Conservation (phyloP, 73 alveolate genomes). For the Stentor roeselii region DNA sequence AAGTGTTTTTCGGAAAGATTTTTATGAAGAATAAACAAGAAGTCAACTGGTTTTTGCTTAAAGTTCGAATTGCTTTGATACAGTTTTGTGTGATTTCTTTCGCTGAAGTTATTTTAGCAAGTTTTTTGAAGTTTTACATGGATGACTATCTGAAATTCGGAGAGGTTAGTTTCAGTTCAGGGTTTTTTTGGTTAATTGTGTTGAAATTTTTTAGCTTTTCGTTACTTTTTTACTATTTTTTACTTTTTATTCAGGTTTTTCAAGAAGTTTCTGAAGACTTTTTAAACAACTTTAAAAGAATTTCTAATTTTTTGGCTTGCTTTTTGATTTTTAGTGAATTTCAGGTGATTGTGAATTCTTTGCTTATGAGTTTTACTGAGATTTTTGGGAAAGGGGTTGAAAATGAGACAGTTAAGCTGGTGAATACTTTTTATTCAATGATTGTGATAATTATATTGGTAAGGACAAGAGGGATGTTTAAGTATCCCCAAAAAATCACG, state of each 20-base stretch:
- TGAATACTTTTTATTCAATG: too few relatives aligned
- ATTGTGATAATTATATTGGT: neutral
- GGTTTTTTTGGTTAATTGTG: neutral
- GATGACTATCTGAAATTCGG: neutral
- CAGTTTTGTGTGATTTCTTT: neutral
- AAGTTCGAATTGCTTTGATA: neutral
- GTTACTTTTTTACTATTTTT: neutral
- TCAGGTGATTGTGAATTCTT: neutral
- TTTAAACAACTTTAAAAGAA: too few relatives aligned
- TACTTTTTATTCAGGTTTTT: neutral
- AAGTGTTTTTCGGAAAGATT: neutral
- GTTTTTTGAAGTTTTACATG: too few relatives aligned
- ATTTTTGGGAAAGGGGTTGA: neutral
- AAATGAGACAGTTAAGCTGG: neutral
- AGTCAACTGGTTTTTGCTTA: neutral
- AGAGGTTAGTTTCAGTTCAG: neutral
- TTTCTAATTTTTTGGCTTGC: neutral
- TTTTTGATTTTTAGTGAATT: neutral
- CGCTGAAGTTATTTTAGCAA: neutral
- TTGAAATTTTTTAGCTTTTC: neutral
- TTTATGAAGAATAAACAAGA: neutral
- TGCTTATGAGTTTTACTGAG: neutral
- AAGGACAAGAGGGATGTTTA: too few relatives aligned
- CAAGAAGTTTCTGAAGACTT: too few relatives aligned
- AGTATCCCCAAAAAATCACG: too few relatives aligned